phyloP scores from a whole-genome alignment of 306 rosid species.

The Nissolia schottii region DNA sequence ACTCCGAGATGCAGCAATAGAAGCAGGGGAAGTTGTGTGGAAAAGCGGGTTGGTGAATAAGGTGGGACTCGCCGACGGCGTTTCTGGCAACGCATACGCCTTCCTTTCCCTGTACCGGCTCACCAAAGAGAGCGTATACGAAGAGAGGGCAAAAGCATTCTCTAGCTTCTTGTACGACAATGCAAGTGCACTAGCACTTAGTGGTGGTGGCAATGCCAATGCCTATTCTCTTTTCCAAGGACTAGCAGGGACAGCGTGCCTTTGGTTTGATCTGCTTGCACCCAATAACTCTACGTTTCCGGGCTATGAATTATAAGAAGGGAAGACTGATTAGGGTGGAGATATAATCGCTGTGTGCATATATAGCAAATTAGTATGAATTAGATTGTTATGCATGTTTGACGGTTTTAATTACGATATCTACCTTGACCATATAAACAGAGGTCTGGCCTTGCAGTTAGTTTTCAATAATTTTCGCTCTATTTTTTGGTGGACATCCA shows the following conservation, averaged over 20 bases:
- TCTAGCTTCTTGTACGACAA: constrained; percentile 60
- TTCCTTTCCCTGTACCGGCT: constrained; percentile 67
- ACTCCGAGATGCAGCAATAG: constrained; percentile 85
- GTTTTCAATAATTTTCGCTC: no score
- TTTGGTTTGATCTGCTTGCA: constrained; percentile 72
- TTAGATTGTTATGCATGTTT: neutral
- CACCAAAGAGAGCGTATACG: constrained; percentile 61
- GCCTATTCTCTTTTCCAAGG: constrained; percentile 79
- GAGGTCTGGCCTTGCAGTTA: no score
- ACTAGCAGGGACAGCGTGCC: constrained; percentile 77
- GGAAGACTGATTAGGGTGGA: neutral
- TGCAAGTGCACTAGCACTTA: constrained; percentile 25
- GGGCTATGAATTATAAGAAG: constrained; percentile 78
- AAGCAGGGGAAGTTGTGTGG: constrained; percentile 97
- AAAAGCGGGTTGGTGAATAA: constrained; percentile 79
- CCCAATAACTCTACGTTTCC: constrained; percentile 73
- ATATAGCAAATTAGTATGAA: neutral
- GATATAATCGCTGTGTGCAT: neutral
- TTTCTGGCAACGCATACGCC: constrained; percentile 78
- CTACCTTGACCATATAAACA: neutral
- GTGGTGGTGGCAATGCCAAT: constrained; percentile 28
- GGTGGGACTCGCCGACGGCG: constrained; percentile 83
- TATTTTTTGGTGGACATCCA: no score
- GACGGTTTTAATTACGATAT: neutral
- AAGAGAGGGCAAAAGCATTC: constrained; percentile 79